Percentiles rank a stretch among this genome's conserved stretches.
phyloP scores from a whole-genome alignment of 345 rosid genomes.

The Murraya paniculata region DNA sequence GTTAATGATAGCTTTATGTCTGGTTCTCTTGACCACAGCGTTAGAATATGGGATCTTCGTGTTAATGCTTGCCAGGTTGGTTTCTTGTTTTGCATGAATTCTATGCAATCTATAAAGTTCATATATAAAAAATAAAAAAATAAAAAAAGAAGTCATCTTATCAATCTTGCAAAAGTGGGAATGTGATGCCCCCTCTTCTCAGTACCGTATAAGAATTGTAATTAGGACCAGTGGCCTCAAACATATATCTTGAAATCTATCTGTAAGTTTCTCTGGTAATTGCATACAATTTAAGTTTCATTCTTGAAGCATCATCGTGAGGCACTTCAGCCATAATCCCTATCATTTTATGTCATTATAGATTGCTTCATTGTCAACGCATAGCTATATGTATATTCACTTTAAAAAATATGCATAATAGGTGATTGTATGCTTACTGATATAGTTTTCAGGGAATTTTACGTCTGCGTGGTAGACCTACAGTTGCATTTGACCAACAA shows the following conservation, averaged over 20 bases:
- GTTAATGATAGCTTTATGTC: constrained; percentile 99
- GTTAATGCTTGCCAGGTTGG: constrained; percentile 99
- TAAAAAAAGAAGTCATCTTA: neutral
- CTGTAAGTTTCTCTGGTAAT: neutral
- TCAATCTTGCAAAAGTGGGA: neutral
- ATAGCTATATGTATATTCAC: neutral
- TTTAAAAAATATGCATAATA: constrained; percentile 18
- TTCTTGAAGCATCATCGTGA: neutral
- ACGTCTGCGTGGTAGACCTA: constrained; percentile 87
- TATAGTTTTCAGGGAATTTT: constrained; percentile 82
- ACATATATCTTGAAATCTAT: neutral
- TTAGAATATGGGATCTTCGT: constrained; percentile 99
- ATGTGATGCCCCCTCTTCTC: neutral
- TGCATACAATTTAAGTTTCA: neutral
- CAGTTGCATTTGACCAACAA: constrained; percentile 97
- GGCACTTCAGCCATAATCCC: neutral
- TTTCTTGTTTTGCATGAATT: constrained; percentile 17
- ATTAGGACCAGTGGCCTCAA: neutral
- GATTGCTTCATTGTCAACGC: neutral
- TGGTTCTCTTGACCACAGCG: constrained; percentile 88
- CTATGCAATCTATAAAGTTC: neutral
- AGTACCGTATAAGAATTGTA: neutral
- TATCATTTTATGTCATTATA: neutral
- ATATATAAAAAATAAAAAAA: neutral
- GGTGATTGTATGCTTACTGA: constrained; percentile 55